Percentiles rank a stretch among this genome's conserved stretches.
These are phyloP conservation scores for Fusarium poae DNA, from an alignment of 2,329 filamentous ascomycete species.

Conservation along the genomic window DNA sequence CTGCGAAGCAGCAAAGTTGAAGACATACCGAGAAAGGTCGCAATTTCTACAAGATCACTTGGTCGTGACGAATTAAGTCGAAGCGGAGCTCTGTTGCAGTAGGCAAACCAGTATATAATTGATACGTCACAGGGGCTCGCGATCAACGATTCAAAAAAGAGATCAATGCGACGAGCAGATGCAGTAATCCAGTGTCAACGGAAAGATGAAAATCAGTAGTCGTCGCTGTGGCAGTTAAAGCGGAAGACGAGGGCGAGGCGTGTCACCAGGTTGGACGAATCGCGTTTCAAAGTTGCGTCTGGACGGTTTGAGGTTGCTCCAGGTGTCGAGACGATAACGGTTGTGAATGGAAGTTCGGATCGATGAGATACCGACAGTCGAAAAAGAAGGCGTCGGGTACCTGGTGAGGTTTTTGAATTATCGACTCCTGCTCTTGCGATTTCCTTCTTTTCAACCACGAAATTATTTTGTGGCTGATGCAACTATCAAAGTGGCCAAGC, in stretches of 20 bases:
- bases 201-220: slow-evolving; percentile 36
- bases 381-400: slow-evolving; percentile 19
- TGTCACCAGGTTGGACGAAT: slow-evolving; percentile 43
- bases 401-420: slow-evolving; percentile 28
- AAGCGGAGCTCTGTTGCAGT: slow-evolving; percentile 1
- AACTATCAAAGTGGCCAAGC: slow-evolving; percentile 34
- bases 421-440: slow-evolving; percentile 29
- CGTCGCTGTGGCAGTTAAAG: slow-evolving; percentile 20
- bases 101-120: slow-evolving; percentile 5
- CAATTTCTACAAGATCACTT: slow-evolving; percentile 27
- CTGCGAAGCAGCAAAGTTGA: slow-evolving; percentile 11
- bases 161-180: slow-evolving; percentile 23
- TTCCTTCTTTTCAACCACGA: slow-evolving; percentile 19
- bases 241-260: slow-evolving; percentile 14
- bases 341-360: slow-evolving; percentile 34
- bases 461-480: slow-evolving; percentile 22
- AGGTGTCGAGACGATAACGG: slow-evolving; percentile 29
- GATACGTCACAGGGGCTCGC: slow-evolving; percentile 37
- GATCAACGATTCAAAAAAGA: slow-evolving; percentile 42
- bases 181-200: slow-evolving; percentile 28
- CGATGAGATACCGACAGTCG: slow-evolving; percentile 27
- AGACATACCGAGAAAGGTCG: slow-evolving; percentile 31
- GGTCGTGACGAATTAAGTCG: slow-evolving; percentile 4
- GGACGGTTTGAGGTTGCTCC: slow-evolving; percentile 40
- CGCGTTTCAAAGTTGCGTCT: slow-evolving; percentile 49